Evolutionary conservation across 2,329 filamentous ascomycete species (phyloP).

Genomic region (Periglandula ipomoeae): DNA sequence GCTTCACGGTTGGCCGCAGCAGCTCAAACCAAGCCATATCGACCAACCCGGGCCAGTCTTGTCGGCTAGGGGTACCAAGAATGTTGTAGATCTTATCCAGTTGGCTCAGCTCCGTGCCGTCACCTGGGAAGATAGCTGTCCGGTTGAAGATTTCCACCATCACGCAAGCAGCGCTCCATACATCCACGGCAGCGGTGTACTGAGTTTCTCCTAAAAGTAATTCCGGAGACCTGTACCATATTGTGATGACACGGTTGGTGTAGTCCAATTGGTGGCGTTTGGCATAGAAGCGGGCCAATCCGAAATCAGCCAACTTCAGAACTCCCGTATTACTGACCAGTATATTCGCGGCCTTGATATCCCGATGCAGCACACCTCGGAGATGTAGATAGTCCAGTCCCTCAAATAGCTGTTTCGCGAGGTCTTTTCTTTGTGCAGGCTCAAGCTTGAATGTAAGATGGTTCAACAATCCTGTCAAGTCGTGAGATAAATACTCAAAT

Average conservation of each 20-base stretch:
- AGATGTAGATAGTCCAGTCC: slow-evolving; percentile 89
- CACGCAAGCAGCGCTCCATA: slow-evolving; percentile 96
- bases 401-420: slow-evolving; percentile 87
- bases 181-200: slow-evolving; percentile 82
- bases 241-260: slow-evolving; percentile 96
- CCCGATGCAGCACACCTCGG: slow-evolving; percentile 87
- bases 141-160: slow-evolving; percentile 94
- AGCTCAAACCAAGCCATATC: slow-evolving; percentile 98
- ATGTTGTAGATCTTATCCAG: slow-evolving; percentile 94
- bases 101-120: slow-evolving; percentile 92
- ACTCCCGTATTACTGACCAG: slow-evolving; percentile 83
- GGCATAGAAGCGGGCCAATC: slow-evolving; percentile 89
- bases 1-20: slow-evolving; percentile 66
- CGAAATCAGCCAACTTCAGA: slow-evolving; percentile 92
- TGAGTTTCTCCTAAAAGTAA: slow-evolving; percentile 84
- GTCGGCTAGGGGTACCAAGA: slow-evolving; percentile 75
- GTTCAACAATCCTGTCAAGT: slow-evolving; percentile 88
- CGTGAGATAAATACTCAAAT: slow-evolving; percentile 95
- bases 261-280: slow-evolving; percentile 90
- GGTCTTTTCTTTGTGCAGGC: slow-evolving; percentile 79
- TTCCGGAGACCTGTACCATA: slow-evolving; percentile 93
- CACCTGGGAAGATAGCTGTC: slow-evolving; percentile 88
- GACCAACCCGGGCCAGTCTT: slow-evolving; percentile 81
- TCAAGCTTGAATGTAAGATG: slow-evolving; percentile 87
- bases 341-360: slow-evolving; percentile 98